A percentile compares a stretch with the other conserved stretches of the same genome.
Evolutionary conservation across 176 grass and related monocot genomes (phyloP).

Genomic region (Puccinellia tenuiflora): DNA sequence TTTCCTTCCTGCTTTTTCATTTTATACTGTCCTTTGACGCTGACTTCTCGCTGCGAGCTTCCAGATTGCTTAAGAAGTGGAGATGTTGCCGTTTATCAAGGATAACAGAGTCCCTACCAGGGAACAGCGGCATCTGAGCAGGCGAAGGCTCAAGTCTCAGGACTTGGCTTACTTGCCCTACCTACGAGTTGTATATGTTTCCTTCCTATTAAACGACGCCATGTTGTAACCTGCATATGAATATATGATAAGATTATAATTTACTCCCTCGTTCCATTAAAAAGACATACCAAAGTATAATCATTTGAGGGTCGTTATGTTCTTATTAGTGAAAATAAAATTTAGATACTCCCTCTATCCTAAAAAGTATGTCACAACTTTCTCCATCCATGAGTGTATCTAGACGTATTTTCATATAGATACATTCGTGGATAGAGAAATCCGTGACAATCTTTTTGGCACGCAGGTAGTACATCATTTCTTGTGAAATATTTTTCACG

Average conservation of each 20-base stretch:
- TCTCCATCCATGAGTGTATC: no score
- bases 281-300: background rate
- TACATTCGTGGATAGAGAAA: no score
- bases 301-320: background rate
- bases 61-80: slow-evolving; percentile 19
- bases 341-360: no score
- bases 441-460: no score
- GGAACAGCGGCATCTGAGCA: background rate
- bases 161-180: background rate
- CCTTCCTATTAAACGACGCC: background rate
- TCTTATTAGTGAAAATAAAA: background rate
- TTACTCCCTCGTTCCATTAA: background rate
- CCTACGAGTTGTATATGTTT: background rate
- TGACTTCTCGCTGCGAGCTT: background rate
- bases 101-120: background rate
- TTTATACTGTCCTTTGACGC: background rate
- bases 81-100: background rate
- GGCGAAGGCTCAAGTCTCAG: background rate
- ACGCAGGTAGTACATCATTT: no score
- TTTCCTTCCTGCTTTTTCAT: background rate
- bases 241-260: background rate
- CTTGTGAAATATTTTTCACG: background rate
- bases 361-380: no score
- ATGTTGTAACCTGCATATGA: background rate
- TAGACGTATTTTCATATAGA: no score